Evolutionary conservation across 2,329 filamentous ascomycete genomes (phyloP).

Genomic region (Penicillium thymicola): DNA sequence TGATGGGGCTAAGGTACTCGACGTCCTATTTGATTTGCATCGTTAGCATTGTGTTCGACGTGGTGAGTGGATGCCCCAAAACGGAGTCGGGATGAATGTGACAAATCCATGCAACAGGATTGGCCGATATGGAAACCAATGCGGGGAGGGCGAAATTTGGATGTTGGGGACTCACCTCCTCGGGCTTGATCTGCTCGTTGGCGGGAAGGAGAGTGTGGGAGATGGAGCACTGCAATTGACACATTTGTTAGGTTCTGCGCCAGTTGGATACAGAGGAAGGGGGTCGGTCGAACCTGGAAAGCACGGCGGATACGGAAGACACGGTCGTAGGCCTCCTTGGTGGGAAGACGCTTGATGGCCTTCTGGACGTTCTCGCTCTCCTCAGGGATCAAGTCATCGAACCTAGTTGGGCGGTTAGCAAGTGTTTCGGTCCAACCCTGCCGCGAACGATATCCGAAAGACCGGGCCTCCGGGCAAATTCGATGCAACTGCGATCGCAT

Average conservation of each 20-base stretch:
- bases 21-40: constrained; percentile 52
- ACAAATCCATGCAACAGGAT: constrained; percentile 40
- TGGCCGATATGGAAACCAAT: constrained; percentile 27
- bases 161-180: constrained; percentile 53
- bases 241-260: constrained; percentile 20
- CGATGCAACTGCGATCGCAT: constrained; percentile 8
- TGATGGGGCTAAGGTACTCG: constrained; percentile 64
- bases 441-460: constrained; percentile 12
- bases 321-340: constrained; percentile 92
- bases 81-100: constrained; percentile 15
- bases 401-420: constrained; percentile 52
- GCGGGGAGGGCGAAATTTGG: constrained; percentile 26
- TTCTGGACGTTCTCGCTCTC: constrained; percentile 83
- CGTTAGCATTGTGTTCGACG: constrained; percentile 16
- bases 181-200: constrained; percentile 64
- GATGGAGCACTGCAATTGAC: constrained; percentile 56
- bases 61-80: not conserved
- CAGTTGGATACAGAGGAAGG: constrained; percentile 6
- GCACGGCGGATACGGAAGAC: constrained; percentile 95
- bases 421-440: constrained; percentile 3
- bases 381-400: constrained; percentile 92
- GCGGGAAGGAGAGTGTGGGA: constrained; percentile 63
- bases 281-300: constrained; percentile 64
- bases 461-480: constrained; percentile 13
- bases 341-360: constrained; percentile 83